Percentiles rank a stretch among this genome's conserved stretches.
Conservation (phyloP, 2,329 filamentous ascomycete genomes). For the Monilinia laxa region DNA sequence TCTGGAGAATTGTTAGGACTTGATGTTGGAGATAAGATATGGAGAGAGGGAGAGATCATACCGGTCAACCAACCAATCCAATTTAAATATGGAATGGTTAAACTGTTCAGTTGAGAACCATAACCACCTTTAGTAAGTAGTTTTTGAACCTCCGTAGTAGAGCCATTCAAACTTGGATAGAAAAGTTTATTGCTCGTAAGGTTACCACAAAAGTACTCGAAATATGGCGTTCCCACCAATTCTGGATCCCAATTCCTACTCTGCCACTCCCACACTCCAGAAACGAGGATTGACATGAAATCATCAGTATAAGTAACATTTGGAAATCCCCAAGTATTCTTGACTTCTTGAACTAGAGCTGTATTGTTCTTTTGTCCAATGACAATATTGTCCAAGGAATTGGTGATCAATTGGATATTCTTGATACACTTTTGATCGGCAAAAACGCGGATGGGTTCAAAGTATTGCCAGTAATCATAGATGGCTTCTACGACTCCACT, state of each 20-base stretch:
- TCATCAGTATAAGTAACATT: constrained; percentile 48
- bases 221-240: constrained; percentile 46
- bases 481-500: constrained; percentile 78
- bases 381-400: constrained; percentile 60
- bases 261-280: constrained; percentile 53
- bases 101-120: constrained; percentile 41
- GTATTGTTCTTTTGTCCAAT: constrained; percentile 48
- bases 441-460: constrained; percentile 56
- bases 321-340: constrained; percentile 52
- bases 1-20: constrained; percentile 7
- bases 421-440: constrained; percentile 62
- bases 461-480: constrained; percentile 71
- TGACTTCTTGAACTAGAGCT: constrained; percentile 45
- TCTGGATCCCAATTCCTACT: constrained; percentile 59
- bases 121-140: constrained; percentile 52
- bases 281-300: constrained; percentile 50
- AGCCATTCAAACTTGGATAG: constrained; percentile 61
- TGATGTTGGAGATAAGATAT: not conserved
- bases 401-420: constrained; percentile 59
- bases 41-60: not conserved
- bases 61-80: constrained; percentile 53
- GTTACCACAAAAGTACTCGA: constrained; percentile 56
- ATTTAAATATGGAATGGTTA: constrained; percentile 56
- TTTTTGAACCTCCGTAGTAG: constrained; percentile 63
- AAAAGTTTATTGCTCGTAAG: constrained; percentile 49